Evolutionary conservation across 768 basidiomycete species (phyloP).

Genomic region (Hortiboletus campestris): DNA sequence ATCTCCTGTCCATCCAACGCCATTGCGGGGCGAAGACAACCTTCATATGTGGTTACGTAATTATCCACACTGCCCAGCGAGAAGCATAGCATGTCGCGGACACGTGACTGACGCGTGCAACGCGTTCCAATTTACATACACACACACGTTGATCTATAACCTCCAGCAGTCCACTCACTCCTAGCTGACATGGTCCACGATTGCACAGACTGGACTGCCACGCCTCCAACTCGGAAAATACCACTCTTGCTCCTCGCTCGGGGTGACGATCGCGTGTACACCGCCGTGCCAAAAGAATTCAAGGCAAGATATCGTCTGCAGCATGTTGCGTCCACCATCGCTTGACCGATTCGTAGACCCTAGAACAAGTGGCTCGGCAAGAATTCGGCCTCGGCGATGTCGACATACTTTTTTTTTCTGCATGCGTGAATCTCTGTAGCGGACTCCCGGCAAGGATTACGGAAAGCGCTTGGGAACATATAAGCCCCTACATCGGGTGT

Average conservation of each 20-base stretch:
- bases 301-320: constrained; percentile 5
- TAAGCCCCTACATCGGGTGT: constrained; percentile 25
- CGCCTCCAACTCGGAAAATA: constrained; percentile 18
- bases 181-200: constrained; percentile 23
- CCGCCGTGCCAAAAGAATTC: constrained; percentile 15
- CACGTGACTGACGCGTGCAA: constrained; percentile 13
- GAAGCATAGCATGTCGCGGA: no score
- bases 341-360: constrained; percentile 2
- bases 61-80: no score
- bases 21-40: constrained; percentile 2
- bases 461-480: constrained; percentile 13
- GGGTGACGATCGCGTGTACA: constrained; percentile 19
- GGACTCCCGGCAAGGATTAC: constrained; percentile 25
- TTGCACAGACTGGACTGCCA: constrained; percentile 26
- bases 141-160: no score
- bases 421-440: constrained; percentile 22
- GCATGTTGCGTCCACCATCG: neutral
- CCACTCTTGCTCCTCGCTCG: constrained; percentile 19
- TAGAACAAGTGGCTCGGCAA: constrained; percentile 13
- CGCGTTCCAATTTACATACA: constrained; percentile 4
- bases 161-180: no score
- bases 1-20: constrained; percentile 15
- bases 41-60: constrained; percentile 12
- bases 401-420: constrained; percentile 13
- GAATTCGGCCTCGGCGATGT: constrained; percentile 23